A percentile compares a stretch with the other conserved stretches of the same genome.
These are phyloP conservation scores for Penicillium waksmanii DNA, from an alignment of 495 filamentous ascomycete species.

Conservation along the genomic window DNA sequence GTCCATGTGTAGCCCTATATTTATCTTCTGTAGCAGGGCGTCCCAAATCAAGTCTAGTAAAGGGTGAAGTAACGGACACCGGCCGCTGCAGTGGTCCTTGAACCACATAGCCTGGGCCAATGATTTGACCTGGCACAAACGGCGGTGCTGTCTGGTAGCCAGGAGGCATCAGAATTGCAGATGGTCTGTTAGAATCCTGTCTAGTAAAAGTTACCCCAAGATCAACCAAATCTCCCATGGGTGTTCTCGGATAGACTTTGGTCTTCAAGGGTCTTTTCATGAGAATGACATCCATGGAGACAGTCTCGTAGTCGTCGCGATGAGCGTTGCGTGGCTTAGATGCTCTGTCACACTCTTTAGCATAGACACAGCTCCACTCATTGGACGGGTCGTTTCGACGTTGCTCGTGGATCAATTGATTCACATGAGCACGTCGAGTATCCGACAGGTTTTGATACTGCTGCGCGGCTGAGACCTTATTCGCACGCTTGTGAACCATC, in stretches of 20 bases:
- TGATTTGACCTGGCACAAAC: neutral
- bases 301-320: constrained; percentile 35
- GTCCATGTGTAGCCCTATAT: neutral
- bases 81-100: constrained; percentile 17
- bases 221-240: constrained; percentile 24
- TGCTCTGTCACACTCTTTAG: constrained; percentile 31
- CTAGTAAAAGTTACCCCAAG: constrained; percentile 8
- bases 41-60: constrained; percentile 13
- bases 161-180: neutral
- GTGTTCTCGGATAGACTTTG: constrained; percentile 18
- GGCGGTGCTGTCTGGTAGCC: neutral
- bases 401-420: constrained; percentile 37
- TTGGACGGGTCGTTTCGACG: constrained; percentile 26
- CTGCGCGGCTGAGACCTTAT: constrained; percentile 28
- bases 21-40: neutral
- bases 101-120: constrained; percentile 3
- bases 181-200: neutral
- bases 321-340: constrained; percentile 35
- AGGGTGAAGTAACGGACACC: constrained; percentile 9
- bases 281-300: constrained; percentile 44
- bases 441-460: constrained; percentile 39
- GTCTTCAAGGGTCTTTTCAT: constrained; percentile 31
- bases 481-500: constrained; percentile 37
- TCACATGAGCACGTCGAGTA: constrained; percentile 37
- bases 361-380: constrained; percentile 45